Evolutionary conservation across 2,329 filamentous ascomycete genomes (phyloP).

Genomic region (Monilinia aucupariae): DNA sequence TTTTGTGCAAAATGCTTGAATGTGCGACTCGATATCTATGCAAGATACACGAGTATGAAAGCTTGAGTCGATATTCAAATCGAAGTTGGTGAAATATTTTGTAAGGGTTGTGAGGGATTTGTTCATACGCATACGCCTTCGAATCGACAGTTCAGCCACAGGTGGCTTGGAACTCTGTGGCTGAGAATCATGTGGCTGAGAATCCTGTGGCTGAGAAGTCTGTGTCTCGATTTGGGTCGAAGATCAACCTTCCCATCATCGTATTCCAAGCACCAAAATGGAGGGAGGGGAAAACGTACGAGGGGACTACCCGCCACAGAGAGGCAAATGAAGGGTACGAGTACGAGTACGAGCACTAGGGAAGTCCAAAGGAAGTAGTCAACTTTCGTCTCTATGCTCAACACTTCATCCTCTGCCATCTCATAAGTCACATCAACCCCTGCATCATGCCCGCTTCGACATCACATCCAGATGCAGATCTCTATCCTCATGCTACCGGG

Average conservation of each 20-base stretch:
- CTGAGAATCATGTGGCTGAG: background rate
- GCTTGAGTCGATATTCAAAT: background rate
- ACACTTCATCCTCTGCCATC: background rate
- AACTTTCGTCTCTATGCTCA: background rate
- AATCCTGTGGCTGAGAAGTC: background rate
- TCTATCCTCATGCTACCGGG: slow-evolving; percentile 45
- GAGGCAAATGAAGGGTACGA: background rate
- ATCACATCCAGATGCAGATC: slow-evolving; percentile 24
- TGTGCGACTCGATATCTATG: background rate
- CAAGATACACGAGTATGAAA: background rate
- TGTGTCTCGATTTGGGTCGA: slow-evolving; percentile 1
- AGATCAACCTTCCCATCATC: slow-evolving; percentile 11
- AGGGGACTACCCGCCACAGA: too few relatives aligned
- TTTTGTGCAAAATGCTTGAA: background rate
- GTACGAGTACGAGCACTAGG: too few relatives aligned
- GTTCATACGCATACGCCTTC: background rate
- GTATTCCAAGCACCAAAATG: slow-evolving; percentile 19
- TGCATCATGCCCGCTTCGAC: background rate
- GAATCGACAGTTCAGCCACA: background rate
- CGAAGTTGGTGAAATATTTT: background rate
- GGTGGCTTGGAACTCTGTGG: background rate
- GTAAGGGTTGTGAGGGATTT: background rate
- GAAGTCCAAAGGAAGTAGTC: too few relatives aligned
- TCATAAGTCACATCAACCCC: background rate
- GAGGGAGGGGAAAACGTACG: too few relatives aligned